phyloP scores from a whole-genome alignment of 2,329 filamentous ascomycete species.

The Colletotrichum gigasporum region DNA sequence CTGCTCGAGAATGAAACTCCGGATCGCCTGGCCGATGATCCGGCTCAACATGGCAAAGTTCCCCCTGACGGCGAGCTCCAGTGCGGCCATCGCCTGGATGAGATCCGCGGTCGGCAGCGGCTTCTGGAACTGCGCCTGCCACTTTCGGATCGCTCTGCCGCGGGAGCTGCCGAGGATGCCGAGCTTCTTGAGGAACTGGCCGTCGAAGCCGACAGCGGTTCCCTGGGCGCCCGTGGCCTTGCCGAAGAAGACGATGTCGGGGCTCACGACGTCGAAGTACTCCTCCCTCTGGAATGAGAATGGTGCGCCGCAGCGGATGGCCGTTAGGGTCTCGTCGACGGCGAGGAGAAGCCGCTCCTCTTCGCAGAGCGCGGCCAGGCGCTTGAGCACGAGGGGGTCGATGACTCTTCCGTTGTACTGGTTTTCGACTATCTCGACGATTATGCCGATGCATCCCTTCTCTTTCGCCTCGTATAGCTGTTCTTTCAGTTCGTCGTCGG shows the following conservation, averaged over 20 bases:
- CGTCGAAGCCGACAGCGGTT: constrained; percentile 11
- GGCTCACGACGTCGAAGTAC: constrained; percentile 27
- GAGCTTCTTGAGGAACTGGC: constrained; percentile 5
- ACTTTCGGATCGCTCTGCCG: neutral
- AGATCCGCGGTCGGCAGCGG: constrained; percentile 19
- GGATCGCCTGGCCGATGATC: constrained; percentile 8
- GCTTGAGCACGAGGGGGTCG: constrained; percentile 22
- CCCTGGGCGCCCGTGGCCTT: constrained; percentile 26
- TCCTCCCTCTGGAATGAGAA: constrained; percentile 39
- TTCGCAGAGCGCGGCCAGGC: constrained; percentile 31
- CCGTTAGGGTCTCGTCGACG: constrained; percentile 37
- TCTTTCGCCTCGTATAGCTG: constrained; percentile 34
- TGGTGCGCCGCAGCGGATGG: constrained; percentile 37
- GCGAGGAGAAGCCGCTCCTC: constrained; percentile 33
- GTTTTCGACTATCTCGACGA: constrained; percentile 36
- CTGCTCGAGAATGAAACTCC: constrained; percentile 8
- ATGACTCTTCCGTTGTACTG: constrained; percentile 36
- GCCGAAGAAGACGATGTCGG: constrained; percentile 38
- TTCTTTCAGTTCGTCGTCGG: constrained; percentile 28
- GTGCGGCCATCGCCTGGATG: constrained; percentile 7
- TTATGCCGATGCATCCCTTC: constrained; percentile 35
- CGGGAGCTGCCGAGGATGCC: constrained; percentile 1
- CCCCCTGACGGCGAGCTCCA: neutral
- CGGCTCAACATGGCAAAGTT: constrained; percentile 25
- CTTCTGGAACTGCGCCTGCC: constrained; percentile 14